These are phyloP conservation scores for Ophiorrhiza pumila DNA, from an alignment of 257 asterid genomes.

Conservation along the genomic window DNA sequence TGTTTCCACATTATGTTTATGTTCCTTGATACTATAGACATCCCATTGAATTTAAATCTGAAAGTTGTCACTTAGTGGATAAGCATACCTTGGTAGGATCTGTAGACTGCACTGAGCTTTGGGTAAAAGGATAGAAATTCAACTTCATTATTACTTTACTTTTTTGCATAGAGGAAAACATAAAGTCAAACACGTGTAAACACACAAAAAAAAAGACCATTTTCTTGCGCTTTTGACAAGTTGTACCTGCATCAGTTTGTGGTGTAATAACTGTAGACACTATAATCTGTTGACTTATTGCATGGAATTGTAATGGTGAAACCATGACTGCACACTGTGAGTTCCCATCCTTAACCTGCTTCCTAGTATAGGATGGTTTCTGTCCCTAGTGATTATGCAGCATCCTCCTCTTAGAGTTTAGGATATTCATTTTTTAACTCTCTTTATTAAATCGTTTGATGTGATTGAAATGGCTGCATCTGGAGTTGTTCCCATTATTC, in stretches of 20 bases:
- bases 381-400: neutral
- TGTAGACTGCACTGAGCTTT: neutral
- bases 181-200: neutral
- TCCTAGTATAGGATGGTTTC: neutral
- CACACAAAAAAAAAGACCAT: neutral
- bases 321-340: neutral
- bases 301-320: neutral
- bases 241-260: neutral
- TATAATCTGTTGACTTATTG: neutral
- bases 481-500: neutral
- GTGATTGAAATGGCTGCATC: constrained; percentile 4
- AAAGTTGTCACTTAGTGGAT: neutral
- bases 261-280: neutral
- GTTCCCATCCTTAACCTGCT: neutral
- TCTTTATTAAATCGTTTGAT: neutral
- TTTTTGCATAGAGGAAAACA: neutral
- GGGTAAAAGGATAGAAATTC: neutral
- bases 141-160: neutral
- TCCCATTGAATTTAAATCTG: neutral
- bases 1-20: constrained; percentile 18
- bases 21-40: neutral
- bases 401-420: neutral
- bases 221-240: neutral
- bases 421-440: neutral
- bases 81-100: neutral